Evolutionary conservation across 2,329 filamentous ascomycete genomes (phyloP).

Genomic region (Fusarium phyllophilum): DNA sequence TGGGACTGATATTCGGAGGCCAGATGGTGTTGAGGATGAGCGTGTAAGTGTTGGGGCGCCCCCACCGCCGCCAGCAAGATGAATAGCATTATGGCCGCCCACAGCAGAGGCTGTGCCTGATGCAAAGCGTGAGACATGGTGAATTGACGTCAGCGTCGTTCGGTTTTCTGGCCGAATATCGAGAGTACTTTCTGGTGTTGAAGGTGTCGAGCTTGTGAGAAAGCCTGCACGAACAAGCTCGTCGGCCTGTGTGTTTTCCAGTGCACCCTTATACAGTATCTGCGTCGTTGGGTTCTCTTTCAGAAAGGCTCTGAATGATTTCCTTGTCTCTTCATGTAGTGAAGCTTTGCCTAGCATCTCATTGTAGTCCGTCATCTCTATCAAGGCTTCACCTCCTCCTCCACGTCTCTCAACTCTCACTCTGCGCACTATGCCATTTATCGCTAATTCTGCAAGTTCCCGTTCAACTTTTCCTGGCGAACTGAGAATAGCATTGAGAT

Average conservation of each 20-base stretch:
- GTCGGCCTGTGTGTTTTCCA: conserved; percentile 61
- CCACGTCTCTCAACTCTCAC: conserved; percentile 71
- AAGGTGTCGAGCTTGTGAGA: conserved; percentile 61
- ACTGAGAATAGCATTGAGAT: conserved; percentile 71
- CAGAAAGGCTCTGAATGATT: conserved; percentile 64
- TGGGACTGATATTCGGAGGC: conserved; percentile 70
- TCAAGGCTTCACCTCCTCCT: conserved; percentile 71
- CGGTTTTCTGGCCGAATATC: conserved; percentile 63
- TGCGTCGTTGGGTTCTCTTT: conserved; percentile 58
- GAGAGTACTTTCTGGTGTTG: conserved; percentile 50
- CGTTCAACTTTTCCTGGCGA: conserved; percentile 74
- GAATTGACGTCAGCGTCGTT: conserved; percentile 68
- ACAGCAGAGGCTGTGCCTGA: conserved; percentile 76
- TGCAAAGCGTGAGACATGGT: conserved; percentile 70
- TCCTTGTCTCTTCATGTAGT: conserved; percentile 56
- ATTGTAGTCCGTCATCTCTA: conserved; percentile 67
- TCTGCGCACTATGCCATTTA: conserved; percentile 67
- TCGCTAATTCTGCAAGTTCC: conserved; percentile 70
- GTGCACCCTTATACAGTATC: conserved; percentile 40
- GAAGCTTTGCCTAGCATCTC: conserved; percentile 52
- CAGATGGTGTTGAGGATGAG: conserved; percentile 29
- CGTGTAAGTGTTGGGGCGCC: conserved; percentile 48
- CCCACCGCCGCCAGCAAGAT: conserved; percentile 69
- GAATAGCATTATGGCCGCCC: conserved; percentile 73
- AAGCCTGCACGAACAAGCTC: conserved; percentile 74